Evolutionary conservation across 2,329 filamentous ascomycete species (phyloP).

Genomic region (Aureobasidium zeae): DNA sequence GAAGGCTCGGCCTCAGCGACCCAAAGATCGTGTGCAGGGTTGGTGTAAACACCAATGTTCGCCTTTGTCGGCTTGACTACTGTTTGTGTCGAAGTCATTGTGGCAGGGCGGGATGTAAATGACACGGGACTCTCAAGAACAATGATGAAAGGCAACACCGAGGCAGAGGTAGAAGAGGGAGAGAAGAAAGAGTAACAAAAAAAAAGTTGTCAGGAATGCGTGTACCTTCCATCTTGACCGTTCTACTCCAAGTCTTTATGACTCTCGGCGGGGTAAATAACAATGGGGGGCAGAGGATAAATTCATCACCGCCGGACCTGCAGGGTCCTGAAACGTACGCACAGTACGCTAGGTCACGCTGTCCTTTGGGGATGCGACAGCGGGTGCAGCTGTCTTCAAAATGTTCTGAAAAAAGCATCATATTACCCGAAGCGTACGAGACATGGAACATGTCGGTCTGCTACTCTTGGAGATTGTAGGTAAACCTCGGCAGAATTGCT

Average conservation of each 20-base stretch:
- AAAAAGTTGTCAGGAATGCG: slow-evolving; percentile 6
- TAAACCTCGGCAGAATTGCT: slow-evolving; percentile 14
- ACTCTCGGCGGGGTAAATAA: slow-evolving; percentile 14
- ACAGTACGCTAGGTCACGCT: neutral
- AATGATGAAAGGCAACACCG: too few relatives aligned
- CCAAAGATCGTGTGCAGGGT: slow-evolving; percentile 87
- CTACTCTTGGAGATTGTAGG: neutral
- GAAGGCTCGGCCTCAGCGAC: slow-evolving; percentile 68
- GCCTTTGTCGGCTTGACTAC: slow-evolving; percentile 46
- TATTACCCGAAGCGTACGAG: too few relatives aligned
- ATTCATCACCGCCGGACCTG: slow-evolving; percentile 6
- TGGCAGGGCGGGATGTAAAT: neutral
- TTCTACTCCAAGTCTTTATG: slow-evolving; percentile 9
- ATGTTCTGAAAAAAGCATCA: too few relatives aligned
- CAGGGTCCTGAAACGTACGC: slow-evolving; percentile 3
- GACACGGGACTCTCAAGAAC: too few relatives aligned
- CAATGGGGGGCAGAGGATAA: slow-evolving; percentile 14
- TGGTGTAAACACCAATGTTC: slow-evolving; percentile 95
- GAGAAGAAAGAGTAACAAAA: slow-evolving; percentile 6
- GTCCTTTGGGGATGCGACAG: neutral
- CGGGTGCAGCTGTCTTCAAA: too few relatives aligned
- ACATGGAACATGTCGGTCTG: too few relatives aligned
- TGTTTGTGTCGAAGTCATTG: slow-evolving; percentile 16
- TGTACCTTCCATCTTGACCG: slow-evolving; percentile 6
- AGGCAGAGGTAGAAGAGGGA: slow-evolving; percentile 4